Conservation (phyloP, 1,284 basidiomycete genomes). For the Fomitopsis schrenkii region DNA sequence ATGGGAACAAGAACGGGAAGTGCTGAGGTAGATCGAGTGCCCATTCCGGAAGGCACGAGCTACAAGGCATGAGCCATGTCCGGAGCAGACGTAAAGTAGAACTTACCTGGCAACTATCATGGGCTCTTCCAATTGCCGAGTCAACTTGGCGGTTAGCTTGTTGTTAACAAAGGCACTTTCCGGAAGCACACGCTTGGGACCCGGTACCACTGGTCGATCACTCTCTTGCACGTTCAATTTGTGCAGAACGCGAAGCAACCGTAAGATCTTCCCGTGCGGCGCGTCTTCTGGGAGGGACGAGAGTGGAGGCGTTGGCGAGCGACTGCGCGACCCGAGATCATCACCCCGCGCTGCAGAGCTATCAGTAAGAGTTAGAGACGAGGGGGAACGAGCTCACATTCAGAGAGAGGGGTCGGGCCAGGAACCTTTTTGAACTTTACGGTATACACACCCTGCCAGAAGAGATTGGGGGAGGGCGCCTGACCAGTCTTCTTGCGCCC, state of each 20-base stretch:
- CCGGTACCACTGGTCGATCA: constrained; percentile 48
- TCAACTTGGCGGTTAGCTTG: constrained; percentile 96
- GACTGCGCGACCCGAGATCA: constrained; percentile 37
- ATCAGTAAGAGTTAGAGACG: constrained; percentile 1
- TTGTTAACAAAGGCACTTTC: constrained; percentile 95
- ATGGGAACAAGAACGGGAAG: constrained; percentile 98
- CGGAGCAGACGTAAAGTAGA: neutral
- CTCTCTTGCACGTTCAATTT: constrained; percentile 66
- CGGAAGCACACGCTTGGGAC: constrained; percentile 52
- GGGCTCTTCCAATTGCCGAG: constrained; percentile 96
- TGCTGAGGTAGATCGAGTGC: constrained; percentile 90
- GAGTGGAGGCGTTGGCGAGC: constrained; percentile 59
- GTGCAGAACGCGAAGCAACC: constrained; percentile 85
- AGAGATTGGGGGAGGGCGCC: constrained; percentile 58
- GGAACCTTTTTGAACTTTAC: constrained; percentile 91
- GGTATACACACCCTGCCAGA: constrained; percentile 89
- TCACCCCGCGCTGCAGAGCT: constrained; percentile 29
- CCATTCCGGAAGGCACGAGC: constrained; percentile 96
- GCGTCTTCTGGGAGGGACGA: constrained; percentile 83
- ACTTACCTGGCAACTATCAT: constrained; percentile 95
- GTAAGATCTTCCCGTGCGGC: constrained; percentile 87
- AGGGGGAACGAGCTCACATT: constrained; percentile 39
- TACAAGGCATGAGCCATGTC: constrained; percentile 24
- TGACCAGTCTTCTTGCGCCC: constrained; percentile 63
- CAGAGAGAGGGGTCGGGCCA: constrained; percentile 68